Evolutionary conservation across 768 basidiomycete genomes (phyloP), one percentile per base, ranked within the genome.

Genomic region (Boletus fagicola): DNA sequence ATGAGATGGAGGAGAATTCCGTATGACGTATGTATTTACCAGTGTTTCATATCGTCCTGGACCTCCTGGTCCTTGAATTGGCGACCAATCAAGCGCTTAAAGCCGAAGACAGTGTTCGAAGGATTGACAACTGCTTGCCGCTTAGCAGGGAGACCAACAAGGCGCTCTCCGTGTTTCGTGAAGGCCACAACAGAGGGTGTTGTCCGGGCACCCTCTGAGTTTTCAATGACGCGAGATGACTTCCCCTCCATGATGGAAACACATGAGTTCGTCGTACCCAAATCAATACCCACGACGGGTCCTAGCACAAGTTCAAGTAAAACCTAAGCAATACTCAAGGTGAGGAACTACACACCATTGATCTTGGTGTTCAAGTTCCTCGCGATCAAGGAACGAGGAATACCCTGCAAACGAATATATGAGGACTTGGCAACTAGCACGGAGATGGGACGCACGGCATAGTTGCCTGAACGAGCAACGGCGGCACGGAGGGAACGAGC

Each of bases 181-280:
- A 99, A 99, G 39, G 96, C 96, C 63, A 98, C 93, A 54, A 98
- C 94, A 39, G 97, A 99, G 3, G 97, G 97, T 16, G 97, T 99
- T 61, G 97, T 98, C 64, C 97, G 87, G 56, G 90, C 91, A 79
- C 97, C 96, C 79, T 98, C 96, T 6, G 95, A 79, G 79, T 98
- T 98, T 77, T 98, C 97, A 64, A 99, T 89, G 62, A 98, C 96
- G 63, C 92, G 89, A 49, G 95, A 84, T 36, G 87, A 88, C 78
- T 96, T 87, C 64, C 93, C 95, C 78, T 98, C 95, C 92, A 96
- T 97, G 60, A 97, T 83, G 49, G 90, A 86, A 56, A 94, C 92
- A 73, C 91, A 94, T 49, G 92, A 94, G 75, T 92, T 92, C 31
- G 92, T 93, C 39, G 91, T 93, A 40, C 94, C 95, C 79, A 98